Conservation (phyloP, 2,329 filamentous ascomycete genomes). For the Huntiella bhutanensis region DNA sequence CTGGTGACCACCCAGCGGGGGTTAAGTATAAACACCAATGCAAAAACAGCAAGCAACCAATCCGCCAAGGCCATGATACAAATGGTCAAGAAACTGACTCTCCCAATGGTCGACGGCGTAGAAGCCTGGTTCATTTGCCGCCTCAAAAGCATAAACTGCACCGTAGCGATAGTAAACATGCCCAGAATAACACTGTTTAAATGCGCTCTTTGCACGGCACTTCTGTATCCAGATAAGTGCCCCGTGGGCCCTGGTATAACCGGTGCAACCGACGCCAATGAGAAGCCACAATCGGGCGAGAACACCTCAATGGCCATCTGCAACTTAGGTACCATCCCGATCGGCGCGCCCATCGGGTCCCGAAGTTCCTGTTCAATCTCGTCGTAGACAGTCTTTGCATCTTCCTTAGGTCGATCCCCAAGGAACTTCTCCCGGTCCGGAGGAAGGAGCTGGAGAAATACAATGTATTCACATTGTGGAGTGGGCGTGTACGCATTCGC, state of each 20-base stretch:
- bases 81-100: slow-evolving; percentile 45
- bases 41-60: slow-evolving; percentile 29
- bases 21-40: slow-evolving; percentile 10
- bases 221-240: slow-evolving; percentile 41
- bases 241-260: slow-evolving; percentile 30
- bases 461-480: slow-evolving; percentile 61
- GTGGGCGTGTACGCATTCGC: slow-evolving; percentile 24
- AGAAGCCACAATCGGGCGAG: slow-evolving; percentile 50
- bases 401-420: background rate
- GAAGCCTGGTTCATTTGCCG: slow-evolving; percentile 46
- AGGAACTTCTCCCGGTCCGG: slow-evolving; percentile 18
- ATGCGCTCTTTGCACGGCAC: slow-evolving; percentile 36
- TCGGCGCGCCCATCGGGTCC: slow-evolving; percentile 39
- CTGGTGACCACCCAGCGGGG: slow-evolving; percentile 29
- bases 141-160: slow-evolving; percentile 43
- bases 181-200: slow-evolving; percentile 40
- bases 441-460: slow-evolving; percentile 64
- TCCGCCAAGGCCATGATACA: slow-evolving; percentile 30
- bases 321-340: slow-evolving; percentile 33
- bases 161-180: slow-evolving; percentile 36
- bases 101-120: slow-evolving; percentile 47
- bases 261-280: slow-evolving; percentile 45
- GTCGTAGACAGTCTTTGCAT: slow-evolving; percentile 17
- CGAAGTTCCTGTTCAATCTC: slow-evolving; percentile 43
- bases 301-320: slow-evolving; percentile 45